phyloP scores from a whole-genome alignment of 331 rosid species.

The Ulmus americana region DNA sequence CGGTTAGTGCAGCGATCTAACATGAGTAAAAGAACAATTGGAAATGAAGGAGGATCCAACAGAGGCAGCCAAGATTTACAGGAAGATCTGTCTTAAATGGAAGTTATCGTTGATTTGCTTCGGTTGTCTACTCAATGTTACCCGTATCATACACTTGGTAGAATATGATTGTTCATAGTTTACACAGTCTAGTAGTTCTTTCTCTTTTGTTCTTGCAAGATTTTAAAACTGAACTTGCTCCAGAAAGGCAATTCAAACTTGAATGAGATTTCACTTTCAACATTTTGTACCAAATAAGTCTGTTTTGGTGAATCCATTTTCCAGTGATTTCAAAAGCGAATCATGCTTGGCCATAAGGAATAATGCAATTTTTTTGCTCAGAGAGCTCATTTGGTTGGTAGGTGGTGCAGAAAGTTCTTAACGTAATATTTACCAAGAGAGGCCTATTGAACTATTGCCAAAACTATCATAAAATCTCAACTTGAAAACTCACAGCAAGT shows the following conservation, averaged over 20 bases:
- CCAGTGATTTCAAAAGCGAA: no score
- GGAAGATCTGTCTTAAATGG: slow-evolving; percentile 26
- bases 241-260: slow-evolving; percentile 16
- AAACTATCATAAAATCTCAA: no score
- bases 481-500: no score
- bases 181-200: slow-evolving; percentile 22
- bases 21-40: slow-evolving; percentile 93
- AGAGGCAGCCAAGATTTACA: slow-evolving; percentile 37
- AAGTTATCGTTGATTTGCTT: slow-evolving; percentile 5
- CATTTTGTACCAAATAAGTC: not conserved
- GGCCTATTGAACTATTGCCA: no score
- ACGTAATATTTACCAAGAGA: no score
- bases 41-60: slow-evolving; percentile 56
- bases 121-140: slow-evolving; percentile 14
- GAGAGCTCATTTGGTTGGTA: no score
- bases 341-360: no score
- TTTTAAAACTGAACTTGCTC: slow-evolving; percentile 22
- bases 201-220: not conserved
- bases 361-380: no score
- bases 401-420: no score
- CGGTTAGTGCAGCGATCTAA: slow-evolving; percentile 86
- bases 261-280: slow-evolving; percentile 3
- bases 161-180: slow-evolving; percentile 31
- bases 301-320: no score
- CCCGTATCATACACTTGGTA: slow-evolving; percentile 23